These are phyloP conservation scores for Ensete ventricosum DNA, from an alignment of 176 grass and related monocot genomes.

Conservation along the genomic window DNA sequence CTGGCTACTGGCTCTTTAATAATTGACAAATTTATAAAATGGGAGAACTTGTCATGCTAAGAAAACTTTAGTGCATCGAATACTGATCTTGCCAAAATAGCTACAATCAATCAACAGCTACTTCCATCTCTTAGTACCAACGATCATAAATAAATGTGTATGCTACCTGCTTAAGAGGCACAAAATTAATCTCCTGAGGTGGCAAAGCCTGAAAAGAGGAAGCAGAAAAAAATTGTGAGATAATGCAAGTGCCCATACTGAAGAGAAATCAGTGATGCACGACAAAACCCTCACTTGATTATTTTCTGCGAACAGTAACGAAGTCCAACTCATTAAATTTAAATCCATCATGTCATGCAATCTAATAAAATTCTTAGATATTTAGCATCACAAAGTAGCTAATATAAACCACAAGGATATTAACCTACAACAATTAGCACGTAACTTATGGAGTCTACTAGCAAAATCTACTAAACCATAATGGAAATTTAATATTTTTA, in stretches of 20 bases:
- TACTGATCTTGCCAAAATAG: constrained; percentile 5
- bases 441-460: not conserved
- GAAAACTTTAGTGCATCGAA: not conserved
- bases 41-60: not conserved
- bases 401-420: too few relatives aligned
- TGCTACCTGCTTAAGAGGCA: constrained; percentile 80
- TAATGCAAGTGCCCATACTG: not conserved
- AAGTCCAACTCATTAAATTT: not conserved
- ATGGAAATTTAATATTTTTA: not conserved
- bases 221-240: constrained; percentile 15
- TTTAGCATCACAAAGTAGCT: too few relatives aligned
- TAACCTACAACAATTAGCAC: not conserved
- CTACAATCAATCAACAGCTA: constrained; percentile 2
- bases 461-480: not conserved
- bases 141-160: not conserved
- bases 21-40: not conserved
- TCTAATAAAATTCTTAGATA: not conserved
- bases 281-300: not conserved
- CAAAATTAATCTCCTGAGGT: constrained; percentile 69
- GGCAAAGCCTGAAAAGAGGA: constrained; percentile 46
- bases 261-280: too few relatives aligned
- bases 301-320: not conserved
- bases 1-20: not conserved
- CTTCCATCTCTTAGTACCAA: too few relatives aligned
- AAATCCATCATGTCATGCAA: not conserved